phyloP scores from a whole-genome alignment of 1,139 yeast species.

The Suhomyces bolitotheri region DNA sequence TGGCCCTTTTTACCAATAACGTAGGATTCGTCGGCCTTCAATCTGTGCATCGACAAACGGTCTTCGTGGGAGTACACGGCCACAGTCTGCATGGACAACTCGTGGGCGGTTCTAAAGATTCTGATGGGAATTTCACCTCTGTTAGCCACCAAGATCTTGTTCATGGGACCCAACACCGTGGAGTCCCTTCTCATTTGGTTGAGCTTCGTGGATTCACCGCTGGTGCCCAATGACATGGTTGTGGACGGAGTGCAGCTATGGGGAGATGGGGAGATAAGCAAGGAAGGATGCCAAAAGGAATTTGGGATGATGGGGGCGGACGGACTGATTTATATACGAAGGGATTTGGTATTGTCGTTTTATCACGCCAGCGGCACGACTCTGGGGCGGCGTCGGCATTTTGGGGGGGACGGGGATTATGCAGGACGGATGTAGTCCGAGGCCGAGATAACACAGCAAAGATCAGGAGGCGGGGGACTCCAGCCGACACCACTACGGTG shows the following conservation, averaged over 20 bases:
- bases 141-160: constrained; percentile 86
- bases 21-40: constrained; percentile 90
- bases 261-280: constrained; percentile 1
- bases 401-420: constrained; percentile 3
- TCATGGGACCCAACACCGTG: constrained; percentile 61
- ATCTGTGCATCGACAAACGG: constrained; percentile 89
- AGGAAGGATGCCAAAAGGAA: no score
- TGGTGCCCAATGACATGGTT: constrained; percentile 16
- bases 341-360: not conserved
- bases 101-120: constrained; percentile 97
- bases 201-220: constrained; percentile 29
- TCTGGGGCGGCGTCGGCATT: not conserved
- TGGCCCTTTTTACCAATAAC: constrained; percentile 89
- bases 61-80: constrained; percentile 98
- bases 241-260: constrained; percentile 1
- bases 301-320: no score
- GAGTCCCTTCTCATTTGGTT: constrained; percentile 63
- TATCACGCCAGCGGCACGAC: constrained; percentile 1
- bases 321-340: not conserved
- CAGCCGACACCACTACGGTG: not conserved
- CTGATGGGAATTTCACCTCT: constrained; percentile 93
- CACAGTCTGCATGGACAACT: constrained; percentile 94
- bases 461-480: not conserved
- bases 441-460: constrained; percentile 1
- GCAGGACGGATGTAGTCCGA: constrained; percentile 8